phyloP scores from a whole-genome alignment of 139 green algal genomes.

The Micractinium conductrix region DNA sequence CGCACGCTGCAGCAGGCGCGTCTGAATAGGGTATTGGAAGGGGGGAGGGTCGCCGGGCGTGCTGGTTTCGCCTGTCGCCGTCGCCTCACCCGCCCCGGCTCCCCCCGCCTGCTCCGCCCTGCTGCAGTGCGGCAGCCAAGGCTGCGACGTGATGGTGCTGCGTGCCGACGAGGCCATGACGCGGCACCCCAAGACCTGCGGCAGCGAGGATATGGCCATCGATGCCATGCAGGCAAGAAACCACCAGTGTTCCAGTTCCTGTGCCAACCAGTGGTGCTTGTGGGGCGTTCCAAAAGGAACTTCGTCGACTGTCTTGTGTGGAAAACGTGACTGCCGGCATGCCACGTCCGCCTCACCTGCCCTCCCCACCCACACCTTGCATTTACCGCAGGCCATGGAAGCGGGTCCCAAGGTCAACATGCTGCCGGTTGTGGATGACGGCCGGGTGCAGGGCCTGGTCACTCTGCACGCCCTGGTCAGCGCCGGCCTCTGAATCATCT shows the following conservation, averaged over 20 bases:
- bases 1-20: slow-evolving; percentile 46
- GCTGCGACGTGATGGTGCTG: slow-evolving; percentile 41
- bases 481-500: slow-evolving; percentile 57
- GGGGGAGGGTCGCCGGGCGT: neutral
- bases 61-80: neutral
- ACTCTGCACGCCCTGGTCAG: slow-evolving; percentile 67
- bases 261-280: too few relatives aligned
- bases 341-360: neutral
- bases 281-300: too few relatives aligned
- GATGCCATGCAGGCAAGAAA: slow-evolving; percentile 59
- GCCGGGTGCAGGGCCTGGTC: slow-evolving; percentile 56
- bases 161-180: slow-evolving; percentile 49
- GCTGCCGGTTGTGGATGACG: slow-evolving; percentile 61
- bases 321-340: too few relatives aligned
- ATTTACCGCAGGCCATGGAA: slow-evolving; percentile 56
- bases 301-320: too few relatives aligned
- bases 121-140: slow-evolving; percentile 17
- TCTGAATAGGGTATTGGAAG: neutral
- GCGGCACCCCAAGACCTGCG: slow-evolving; percentile 32
- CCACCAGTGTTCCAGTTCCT: too few relatives aligned
- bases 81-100: too few relatives aligned
- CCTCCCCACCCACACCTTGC: neutral
- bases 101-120: neutral
- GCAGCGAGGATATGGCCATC: slow-evolving; percentile 49
- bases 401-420: slow-evolving; percentile 55